phyloP scores from a whole-genome alignment of 176 grass and related monocot genomes.

The Zizania latifolia region DNA sequence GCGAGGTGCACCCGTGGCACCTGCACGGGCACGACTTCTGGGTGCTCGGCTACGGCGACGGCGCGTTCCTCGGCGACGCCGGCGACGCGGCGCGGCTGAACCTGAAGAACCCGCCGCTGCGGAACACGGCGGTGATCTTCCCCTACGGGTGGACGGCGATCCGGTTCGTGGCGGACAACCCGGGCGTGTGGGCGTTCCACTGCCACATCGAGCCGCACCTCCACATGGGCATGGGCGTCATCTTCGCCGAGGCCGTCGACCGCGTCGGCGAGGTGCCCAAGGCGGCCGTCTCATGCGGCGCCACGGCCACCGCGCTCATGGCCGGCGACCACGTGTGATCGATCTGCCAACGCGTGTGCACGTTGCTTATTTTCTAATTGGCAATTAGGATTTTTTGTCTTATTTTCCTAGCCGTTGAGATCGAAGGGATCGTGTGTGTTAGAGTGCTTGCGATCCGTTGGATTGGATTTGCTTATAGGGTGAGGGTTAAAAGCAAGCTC shows the following conservation, averaged over 20 bases:
- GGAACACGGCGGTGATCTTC: slow-evolving; percentile 76
- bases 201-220: slow-evolving; percentile 91
- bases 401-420: no score
- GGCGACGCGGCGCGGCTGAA: slow-evolving; percentile 39
- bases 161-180: slow-evolving; percentile 75
- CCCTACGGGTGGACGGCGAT: slow-evolving; percentile 66
- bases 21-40: slow-evolving; percentile 91
- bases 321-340: slow-evolving; percentile 38
- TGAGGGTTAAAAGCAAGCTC: no score
- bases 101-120: slow-evolving; percentile 55
- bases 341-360: not conserved
- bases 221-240: slow-evolving; percentile 73
- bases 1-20: slow-evolving; percentile 89
- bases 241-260: slow-evolving; percentile 69
- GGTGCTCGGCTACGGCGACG: slow-evolving; percentile 79
- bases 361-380: no score
- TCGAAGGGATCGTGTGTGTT: no score
- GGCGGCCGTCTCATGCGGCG: slow-evolving; percentile 58
- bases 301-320: slow-evolving; percentile 48
- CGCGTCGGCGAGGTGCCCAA: slow-evolving; percentile 46
- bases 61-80: slow-evolving; percentile 8
- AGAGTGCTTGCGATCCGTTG: no score
- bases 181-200: slow-evolving; percentile 85
- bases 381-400: no score
- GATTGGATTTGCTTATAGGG: no score